Evolutionary conservation across 352 stramenopile genomes (phyloP).

Genomic region (Albugo candida): DNA sequence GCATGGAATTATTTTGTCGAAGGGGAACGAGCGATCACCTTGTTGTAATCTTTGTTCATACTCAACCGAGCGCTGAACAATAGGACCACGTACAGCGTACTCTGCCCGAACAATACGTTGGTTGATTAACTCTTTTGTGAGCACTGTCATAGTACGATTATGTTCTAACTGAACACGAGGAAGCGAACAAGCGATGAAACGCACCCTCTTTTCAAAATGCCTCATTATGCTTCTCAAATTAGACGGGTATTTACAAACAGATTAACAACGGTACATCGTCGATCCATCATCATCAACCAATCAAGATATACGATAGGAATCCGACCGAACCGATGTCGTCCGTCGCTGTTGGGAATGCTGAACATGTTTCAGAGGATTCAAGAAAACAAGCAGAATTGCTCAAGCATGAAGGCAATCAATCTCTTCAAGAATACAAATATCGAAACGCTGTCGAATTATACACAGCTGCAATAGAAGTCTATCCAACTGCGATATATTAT

Average conservation of each 20-base stretch:
- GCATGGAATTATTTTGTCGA: constrained; percentile 91
- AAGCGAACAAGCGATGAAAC: no score
- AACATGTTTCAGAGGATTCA: constrained; percentile 44
- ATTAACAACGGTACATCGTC: no score
- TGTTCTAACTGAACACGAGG: background rate
- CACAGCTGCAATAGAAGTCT: constrained; percentile 73
- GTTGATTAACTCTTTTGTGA: constrained; percentile 65
- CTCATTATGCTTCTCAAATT: no score
- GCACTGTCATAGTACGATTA: constrained; percentile 33
- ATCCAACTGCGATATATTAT: constrained; percentile 84
- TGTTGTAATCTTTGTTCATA: constrained; percentile 43
- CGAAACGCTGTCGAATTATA: constrained; percentile 72
- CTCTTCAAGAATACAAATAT: constrained; percentile 69
- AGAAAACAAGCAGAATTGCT: constrained; percentile 30
- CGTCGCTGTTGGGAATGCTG: constrained; percentile 27
- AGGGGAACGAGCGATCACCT: constrained; percentile 54
- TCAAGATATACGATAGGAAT: no score
- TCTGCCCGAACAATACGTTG: constrained; percentile 52
- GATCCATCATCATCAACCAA: no score
- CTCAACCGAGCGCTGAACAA: constrained; percentile 66
- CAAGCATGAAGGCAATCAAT: constrained; percentile 73
- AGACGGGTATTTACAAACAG: no score
- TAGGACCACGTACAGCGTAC: constrained; percentile 78
- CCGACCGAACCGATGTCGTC: no score
- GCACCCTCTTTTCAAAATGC: no score